These are phyloP conservation scores for Ceratocystis alfenasii DNA, from an alignment of 2,329 filamentous ascomycete genomes.

Conservation along the genomic window DNA sequence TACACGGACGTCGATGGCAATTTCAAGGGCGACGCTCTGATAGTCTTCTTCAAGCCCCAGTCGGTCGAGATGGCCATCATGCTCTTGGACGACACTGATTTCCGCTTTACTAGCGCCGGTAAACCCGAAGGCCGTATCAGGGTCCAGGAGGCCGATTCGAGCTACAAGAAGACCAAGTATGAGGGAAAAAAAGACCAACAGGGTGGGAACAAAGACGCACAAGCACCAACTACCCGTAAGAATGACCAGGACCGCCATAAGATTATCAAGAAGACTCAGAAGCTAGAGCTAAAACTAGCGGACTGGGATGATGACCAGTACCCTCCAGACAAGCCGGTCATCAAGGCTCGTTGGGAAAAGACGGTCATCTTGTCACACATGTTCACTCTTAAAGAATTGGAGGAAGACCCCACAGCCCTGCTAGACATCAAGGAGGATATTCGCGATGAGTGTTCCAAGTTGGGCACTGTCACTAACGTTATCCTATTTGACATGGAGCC, in stretches of 20 bases:
- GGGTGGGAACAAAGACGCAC: slow-evolving; percentile 26
- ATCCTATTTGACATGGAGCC: slow-evolving; percentile 78
- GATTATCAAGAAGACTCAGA: slow-evolving; percentile 82
- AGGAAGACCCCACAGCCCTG: slow-evolving; percentile 70
- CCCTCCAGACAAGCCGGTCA: slow-evolving; percentile 32
- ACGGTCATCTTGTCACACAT: slow-evolving; percentile 81
- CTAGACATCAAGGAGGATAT: slow-evolving; percentile 93
- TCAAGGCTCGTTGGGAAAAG: slow-evolving; percentile 54
- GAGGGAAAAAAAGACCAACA: slow-evolving; percentile 37
- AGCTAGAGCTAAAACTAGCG: slow-evolving; percentile 78
- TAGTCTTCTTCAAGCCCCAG: slow-evolving; percentile 91
- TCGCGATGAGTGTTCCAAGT: slow-evolving; percentile 73
- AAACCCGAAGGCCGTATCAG: slow-evolving; percentile 54
- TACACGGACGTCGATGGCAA: slow-evolving; percentile 70
- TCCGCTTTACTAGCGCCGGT: slow-evolving; percentile 50
- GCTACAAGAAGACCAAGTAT: slow-evolving; percentile 81
- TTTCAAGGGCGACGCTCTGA: slow-evolving; percentile 86
- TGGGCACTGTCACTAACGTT: slow-evolving; percentile 82
- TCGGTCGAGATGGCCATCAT: slow-evolving; percentile 79
- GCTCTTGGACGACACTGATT: slow-evolving; percentile 70
- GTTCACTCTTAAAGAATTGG: slow-evolving; percentile 77
- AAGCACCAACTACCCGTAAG: slow-evolving; percentile 32
- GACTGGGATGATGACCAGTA: slow-evolving; percentile 87
- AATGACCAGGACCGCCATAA: slow-evolving; percentile 67
- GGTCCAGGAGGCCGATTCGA: slow-evolving; percentile 74